Conservation (phyloP, 805 yeast species). For the Saturnispora zaruensis region DNA sequence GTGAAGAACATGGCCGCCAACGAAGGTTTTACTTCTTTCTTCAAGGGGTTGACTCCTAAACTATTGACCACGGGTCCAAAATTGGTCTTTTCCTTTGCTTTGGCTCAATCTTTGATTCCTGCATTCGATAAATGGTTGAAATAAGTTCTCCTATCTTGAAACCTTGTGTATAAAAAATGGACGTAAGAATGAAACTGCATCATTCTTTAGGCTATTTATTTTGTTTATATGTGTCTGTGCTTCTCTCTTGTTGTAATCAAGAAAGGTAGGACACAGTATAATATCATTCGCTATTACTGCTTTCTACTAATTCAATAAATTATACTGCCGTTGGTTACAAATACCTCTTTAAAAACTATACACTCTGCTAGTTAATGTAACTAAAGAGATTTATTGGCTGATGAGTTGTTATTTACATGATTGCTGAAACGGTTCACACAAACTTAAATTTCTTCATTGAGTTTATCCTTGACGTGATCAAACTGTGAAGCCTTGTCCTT, state of each 20-base stretch:
- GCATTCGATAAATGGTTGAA: conserved; percentile 71
- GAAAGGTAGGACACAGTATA: background rate
- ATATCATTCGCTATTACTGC: background rate
- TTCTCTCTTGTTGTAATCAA: background rate
- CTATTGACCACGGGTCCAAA: conserved; percentile 97
- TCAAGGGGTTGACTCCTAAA: conserved; percentile 95
- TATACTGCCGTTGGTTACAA: background rate
- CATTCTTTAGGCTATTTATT: background rate
- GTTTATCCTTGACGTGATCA: conserved; percentile 3
- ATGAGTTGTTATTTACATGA: background rate
- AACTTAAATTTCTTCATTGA: background rate
- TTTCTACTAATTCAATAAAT: background rate
- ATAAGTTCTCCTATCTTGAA: background rate
- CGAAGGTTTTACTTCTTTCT: conserved; percentile 85
- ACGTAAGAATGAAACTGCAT: background rate
- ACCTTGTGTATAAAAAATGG: background rate
- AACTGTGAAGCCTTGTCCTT: conserved; percentile 16
- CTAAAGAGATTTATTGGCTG: no score
- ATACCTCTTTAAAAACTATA: background rate
- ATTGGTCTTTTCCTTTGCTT: conserved; percentile 93
- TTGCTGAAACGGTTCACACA: background rate
- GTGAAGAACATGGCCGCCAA: conserved; percentile 86
- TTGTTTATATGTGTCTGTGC: background rate
- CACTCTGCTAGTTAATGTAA: no score
- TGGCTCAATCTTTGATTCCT: conserved; percentile 95